phyloP scores from a whole-genome alignment of 2,329 filamentous ascomycete genomes.

The Aureobasidium sp. region DNA sequence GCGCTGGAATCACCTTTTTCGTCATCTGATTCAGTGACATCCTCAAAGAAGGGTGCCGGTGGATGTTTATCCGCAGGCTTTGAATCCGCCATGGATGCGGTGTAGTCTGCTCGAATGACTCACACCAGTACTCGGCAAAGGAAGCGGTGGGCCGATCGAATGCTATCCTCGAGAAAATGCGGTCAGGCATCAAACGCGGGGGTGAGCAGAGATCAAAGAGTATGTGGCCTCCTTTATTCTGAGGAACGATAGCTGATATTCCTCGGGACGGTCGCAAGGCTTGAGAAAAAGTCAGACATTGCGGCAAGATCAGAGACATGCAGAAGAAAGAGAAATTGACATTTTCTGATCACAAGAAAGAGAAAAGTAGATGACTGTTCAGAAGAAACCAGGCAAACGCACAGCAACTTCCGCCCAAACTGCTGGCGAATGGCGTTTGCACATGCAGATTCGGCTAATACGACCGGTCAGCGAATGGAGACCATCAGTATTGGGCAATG shows the following conservation, averaged over 20 bases:
- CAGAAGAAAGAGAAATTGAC: constrained; percentile 10
- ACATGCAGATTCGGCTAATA: constrained; percentile 17
- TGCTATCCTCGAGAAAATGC: neutral
- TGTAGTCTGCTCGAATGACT: constrained; percentile 3
- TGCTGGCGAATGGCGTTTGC: constrained; percentile 17
- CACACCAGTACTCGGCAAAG: neutral
- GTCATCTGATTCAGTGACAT: neutral
- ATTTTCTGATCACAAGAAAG: neutral
- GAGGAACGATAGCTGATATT: neutral
- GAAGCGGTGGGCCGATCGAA: constrained; percentile 9
- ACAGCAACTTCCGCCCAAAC: constrained; percentile 14
- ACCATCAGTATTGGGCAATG: neutral
- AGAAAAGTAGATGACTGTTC: constrained; percentile 7
- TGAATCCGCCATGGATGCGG: constrained; percentile 3
- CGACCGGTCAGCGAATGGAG: constrained; percentile 11
- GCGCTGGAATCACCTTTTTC: constrained; percentile 4
- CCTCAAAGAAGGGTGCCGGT: neutral
- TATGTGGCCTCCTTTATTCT: constrained; percentile 1
- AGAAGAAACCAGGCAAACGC: constrained; percentile 16
- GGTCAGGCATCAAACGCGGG: constrained; percentile 14
- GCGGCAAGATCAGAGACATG: constrained; percentile 6
- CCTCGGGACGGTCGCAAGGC: neutral
- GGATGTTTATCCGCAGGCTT: neutral
- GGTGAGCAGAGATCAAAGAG: neutral
- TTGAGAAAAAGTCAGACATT: constrained; percentile 14